These are phyloP conservation scores for Diaporthe sp. DNA, from an alignment of 2,329 filamentous ascomycete species.

Conservation along the genomic window DNA sequence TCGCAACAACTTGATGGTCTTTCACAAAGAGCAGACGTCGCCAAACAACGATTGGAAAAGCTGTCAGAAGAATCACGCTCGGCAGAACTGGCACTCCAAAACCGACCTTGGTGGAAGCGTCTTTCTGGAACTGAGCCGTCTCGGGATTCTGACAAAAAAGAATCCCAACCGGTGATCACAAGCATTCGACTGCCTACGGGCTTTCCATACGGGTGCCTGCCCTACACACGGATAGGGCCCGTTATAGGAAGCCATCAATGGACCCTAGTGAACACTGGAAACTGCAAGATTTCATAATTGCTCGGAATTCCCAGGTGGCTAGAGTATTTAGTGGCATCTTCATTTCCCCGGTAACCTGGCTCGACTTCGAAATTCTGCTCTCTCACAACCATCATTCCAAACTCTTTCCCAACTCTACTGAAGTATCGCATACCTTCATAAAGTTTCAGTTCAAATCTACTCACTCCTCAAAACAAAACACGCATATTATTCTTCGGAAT, in stretches of 20 bases:
- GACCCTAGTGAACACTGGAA: neutral
- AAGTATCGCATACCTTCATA: neutral
- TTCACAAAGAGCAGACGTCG: neutral
- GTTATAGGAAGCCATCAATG: no score
- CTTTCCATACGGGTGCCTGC: neutral
- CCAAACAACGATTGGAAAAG: neutral
- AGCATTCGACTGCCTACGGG: neutral
- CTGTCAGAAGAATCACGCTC: neutral
- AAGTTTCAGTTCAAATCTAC: neutral
- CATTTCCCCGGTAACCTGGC: accelerated
- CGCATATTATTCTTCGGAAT: no score
- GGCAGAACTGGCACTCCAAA: neutral
- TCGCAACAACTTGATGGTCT: neutral
- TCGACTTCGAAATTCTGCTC: neutral
- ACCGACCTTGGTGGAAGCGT: neutral
- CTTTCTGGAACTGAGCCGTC: no score
- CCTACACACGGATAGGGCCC: no score
- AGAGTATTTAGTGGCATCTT: neutral
- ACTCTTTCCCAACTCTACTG: no score
- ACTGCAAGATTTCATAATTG: neutral
- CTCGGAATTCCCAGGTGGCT: neutral
- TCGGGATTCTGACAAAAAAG: neutral
- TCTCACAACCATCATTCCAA: neutral
- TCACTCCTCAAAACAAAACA: neutral
- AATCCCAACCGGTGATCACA: no score